Evolutionary conservation across 75 land plant species (phyloP).

Genomic region (Pinus taeda): DNA sequence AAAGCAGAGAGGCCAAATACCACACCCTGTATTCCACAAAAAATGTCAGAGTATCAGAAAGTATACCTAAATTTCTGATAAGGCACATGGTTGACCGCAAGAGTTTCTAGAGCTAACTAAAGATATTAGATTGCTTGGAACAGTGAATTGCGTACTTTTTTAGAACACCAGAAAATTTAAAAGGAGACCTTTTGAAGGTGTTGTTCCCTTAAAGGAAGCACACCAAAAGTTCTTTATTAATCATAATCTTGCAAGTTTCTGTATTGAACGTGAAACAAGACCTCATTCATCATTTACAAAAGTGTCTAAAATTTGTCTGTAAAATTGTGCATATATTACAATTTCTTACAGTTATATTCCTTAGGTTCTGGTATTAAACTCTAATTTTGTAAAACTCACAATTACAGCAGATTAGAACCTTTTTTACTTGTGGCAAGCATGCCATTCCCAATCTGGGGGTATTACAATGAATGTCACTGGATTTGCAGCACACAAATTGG

Average conservation of each 20-base stretch:
- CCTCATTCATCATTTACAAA: neutral
- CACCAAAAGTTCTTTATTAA: neutral
- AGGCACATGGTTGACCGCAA: neutral
- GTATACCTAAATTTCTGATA: constrained; percentile 1
- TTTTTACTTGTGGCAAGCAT: neutral
- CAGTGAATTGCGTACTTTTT: neutral
- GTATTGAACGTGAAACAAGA: neutral
- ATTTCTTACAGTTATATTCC: neutral
- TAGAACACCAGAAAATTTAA: neutral
- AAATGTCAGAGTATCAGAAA: neutral
- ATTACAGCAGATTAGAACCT: neutral
- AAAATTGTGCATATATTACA: neutral
- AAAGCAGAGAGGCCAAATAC: too few species aligned
- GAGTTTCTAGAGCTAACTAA: neutral
- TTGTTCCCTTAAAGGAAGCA: neutral
- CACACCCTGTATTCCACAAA: neutral
- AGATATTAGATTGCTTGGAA: neutral
- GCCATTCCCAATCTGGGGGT: too few species aligned
- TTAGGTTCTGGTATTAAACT: neutral
- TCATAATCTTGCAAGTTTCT: neutral
- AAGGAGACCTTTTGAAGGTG: neutral
- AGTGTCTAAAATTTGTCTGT: too few species aligned
- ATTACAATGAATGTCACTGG: too few species aligned
- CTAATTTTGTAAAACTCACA: neutral
- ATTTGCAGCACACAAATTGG: too few species aligned